A percentile compares a stretch with the other conserved stretches of the same genome.
phyloP scores from a whole-genome alignment of 352 stramenopile species.

The Thalassiosira hispida region DNA sequence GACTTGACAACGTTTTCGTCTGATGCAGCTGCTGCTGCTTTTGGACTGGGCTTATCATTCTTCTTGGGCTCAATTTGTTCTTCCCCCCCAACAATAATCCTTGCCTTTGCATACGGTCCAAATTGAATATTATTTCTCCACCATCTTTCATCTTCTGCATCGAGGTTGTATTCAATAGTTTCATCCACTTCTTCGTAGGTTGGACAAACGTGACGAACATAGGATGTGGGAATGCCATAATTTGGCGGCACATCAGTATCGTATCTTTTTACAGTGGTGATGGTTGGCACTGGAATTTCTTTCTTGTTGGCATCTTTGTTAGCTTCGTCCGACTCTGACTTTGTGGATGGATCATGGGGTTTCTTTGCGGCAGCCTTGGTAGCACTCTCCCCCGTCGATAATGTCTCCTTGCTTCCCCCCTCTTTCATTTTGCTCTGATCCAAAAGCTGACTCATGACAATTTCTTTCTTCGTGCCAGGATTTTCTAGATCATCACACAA shows the following conservation, averaged over 20 bases:
- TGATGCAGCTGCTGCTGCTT: too few species aligned
- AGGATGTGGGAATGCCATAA: constrained; percentile 58
- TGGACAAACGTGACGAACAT: constrained; percentile 63
- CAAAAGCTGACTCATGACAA: constrained; percentile 9
- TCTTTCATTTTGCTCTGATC: too few species aligned
- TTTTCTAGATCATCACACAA: constrained; percentile 69
- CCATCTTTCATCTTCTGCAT: constrained; percentile 78
- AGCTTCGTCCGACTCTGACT: not conserved
- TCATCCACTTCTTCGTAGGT: constrained; percentile 55
- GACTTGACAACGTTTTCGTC: too few species aligned
- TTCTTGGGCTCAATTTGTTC: not conserved
- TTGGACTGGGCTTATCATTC: too few species aligned
- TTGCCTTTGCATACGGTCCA: constrained; percentile 40
- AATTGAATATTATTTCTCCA: constrained; percentile 70
- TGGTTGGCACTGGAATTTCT: constrained; percentile 76
- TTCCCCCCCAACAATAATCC: constrained; percentile 20
- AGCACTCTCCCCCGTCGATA: too few species aligned
- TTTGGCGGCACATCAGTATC: constrained; percentile 62
- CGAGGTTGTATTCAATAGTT: constrained; percentile 71
- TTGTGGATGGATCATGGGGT: constrained; percentile 18
- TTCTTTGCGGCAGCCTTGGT: not conserved
- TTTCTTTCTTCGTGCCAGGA: constrained; percentile 56
- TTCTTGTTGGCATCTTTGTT: constrained; percentile 42
- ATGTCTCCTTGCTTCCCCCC: not conserved
- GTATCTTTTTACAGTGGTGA: constrained; percentile 68